phyloP scores from a whole-genome alignment of 805 yeast species.

The Saccharomyces jurei region DNA sequence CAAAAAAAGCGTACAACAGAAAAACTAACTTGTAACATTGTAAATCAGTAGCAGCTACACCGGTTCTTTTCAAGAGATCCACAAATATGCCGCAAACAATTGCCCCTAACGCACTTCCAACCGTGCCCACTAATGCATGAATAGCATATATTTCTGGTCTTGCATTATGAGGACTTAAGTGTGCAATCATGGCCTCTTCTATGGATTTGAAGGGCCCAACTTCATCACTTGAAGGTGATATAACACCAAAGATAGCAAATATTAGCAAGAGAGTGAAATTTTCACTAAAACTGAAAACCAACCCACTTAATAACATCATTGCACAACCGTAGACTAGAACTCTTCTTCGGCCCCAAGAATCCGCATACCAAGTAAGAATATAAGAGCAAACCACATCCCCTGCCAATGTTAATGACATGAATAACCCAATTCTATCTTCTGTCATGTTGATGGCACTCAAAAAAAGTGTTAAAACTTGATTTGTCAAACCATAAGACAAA shows the following conservation, averaged over 20 bases:
- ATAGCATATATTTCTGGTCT: conserved; percentile 71
- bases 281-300: conserved; percentile 49
- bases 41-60: conserved; percentile 30
- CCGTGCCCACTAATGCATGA: conserved; percentile 59
- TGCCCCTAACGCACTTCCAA: conserved; percentile 71
- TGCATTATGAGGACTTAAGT: conserved; percentile 54
- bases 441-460: conserved; percentile 46
- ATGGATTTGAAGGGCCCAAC: conserved; percentile 85
- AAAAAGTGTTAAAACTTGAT: conserved; percentile 67
- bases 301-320: conserved; percentile 63
- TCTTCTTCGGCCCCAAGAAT: conserved; percentile 54
- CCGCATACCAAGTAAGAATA: conserved; percentile 69
- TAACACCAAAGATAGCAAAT: conserved; percentile 78
- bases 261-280: conserved; percentile 47
- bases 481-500: conserved; percentile 70
- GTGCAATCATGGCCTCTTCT: conserved; percentile 78
- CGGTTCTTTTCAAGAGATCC: conserved; percentile 35
- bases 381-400: conserved; percentile 75
- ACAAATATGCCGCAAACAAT: conserved; percentile 53
- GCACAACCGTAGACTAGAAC: conserved; percentile 58
- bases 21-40: conserved; percentile 52
- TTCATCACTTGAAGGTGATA: conserved; percentile 84
- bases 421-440: conserved; percentile 58
- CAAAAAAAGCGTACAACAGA: conserved; percentile 45
- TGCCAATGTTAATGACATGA: conserved; percentile 71